Conservation (phyloP, 2,329 filamentous ascomycete species). For the Fusarium sp. region DNA sequence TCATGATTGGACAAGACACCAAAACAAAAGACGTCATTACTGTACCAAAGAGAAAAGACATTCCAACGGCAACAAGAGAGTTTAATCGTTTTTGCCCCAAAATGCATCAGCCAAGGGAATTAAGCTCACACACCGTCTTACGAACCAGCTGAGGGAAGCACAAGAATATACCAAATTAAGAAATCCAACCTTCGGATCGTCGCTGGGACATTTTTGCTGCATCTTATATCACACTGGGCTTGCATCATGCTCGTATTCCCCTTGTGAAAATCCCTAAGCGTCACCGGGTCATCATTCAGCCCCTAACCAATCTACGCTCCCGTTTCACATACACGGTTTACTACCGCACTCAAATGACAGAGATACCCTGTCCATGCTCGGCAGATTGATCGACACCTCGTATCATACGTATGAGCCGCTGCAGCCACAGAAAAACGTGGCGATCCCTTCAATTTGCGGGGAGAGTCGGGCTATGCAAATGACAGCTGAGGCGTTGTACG, state of each 20-base stretch:
- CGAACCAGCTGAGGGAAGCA: neutral
- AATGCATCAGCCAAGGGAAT: neutral
- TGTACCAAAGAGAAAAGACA: neutral
- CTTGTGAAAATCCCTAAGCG: neutral
- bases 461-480: neutral
- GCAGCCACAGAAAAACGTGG: slow-evolving; percentile 1
- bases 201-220: neutral
- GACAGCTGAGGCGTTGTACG: neutral
- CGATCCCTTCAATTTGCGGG: neutral
- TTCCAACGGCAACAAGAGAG: neutral
- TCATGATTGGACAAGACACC: neutral
- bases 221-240: neutral
- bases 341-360: neutral
- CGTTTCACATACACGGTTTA: slow-evolving; percentile 7
- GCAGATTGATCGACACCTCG: slow-evolving; percentile 2
- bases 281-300: slow-evolving; percentile 18
- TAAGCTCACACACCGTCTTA: neutral
- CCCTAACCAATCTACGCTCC: slow-evolving; percentile 12
- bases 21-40: neutral
- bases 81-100: neutral
- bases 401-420: neutral
- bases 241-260: neutral
- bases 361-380: neutral
- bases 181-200: neutral
- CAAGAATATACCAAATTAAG: neutral